These are phyloP conservation scores for Citrullus colocynthis DNA, from an alignment of 306 rosid species.

Conservation along the genomic window DNA sequence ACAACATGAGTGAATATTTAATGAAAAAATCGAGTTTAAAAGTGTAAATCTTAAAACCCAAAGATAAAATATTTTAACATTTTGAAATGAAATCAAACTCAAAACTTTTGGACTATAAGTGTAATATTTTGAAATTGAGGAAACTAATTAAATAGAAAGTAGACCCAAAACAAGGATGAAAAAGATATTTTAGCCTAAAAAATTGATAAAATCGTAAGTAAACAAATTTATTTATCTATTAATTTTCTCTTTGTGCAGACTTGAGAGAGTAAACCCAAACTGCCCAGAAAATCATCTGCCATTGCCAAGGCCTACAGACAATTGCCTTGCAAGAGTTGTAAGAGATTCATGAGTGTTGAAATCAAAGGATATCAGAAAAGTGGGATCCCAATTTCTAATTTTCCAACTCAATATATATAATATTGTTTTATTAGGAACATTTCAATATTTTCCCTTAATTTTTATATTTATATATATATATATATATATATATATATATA, in stretches of 20 bases:
- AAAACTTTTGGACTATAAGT: no score
- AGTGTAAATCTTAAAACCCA: no score
- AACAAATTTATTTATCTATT: not conserved
- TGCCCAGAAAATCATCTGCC: conserved; percentile 33
- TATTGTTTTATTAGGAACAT: not conserved
- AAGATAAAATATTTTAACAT: no score
- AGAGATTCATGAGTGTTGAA: conserved; percentile 6
- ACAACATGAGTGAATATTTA: no score
- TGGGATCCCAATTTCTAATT: not conserved
- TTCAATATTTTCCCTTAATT: not conserved
- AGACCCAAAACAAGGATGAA: no score
- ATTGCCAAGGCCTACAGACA: conserved; percentile 38
- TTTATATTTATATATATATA: not conserved
- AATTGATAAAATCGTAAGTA: not conserved
- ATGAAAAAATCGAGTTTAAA: no score
- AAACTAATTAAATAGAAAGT: no score
- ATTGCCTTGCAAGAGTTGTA: conserved; percentile 45
- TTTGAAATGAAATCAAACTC: no score
- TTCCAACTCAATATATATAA: not conserved
- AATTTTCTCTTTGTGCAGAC: conserved; percentile 13
- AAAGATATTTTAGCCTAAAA: no score
- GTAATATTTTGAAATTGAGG: no score
- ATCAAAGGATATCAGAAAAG: conserved; percentile 4
- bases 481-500: not conserved
- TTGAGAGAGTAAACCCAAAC: conserved; percentile 38